Base-by-base conservation (phyloP, 2,329 filamentous ascomycete genomes). In the Rhynchosporium graminicola region DNA sequence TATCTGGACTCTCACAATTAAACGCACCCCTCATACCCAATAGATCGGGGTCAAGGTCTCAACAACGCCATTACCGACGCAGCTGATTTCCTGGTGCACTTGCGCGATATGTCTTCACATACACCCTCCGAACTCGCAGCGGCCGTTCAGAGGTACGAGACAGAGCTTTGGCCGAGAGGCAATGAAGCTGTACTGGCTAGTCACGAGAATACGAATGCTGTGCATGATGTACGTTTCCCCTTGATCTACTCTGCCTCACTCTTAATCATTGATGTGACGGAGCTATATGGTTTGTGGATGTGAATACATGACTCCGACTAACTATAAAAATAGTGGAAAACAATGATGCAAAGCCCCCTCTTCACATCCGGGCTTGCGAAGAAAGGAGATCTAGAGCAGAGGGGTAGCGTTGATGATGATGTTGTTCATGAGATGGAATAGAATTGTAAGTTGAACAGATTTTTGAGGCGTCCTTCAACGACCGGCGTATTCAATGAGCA, bases 61-160 rank as follows among this genome's bases (percentile, higher is more conserved):
- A 78, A 81, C 47, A 75, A 79, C 55, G 79, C 78, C 3, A 77
- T 82, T 58, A 67, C 72, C 1, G 80, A 81, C 65, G 77, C 65
- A 9, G 66, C 67, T 10, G 58, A 68, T 31, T 63, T 70, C n/a
- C 55, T 67, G 12, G 59, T 46, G 3, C 64, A 68, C 3, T 55
- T 72, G 12, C 59, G 66, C 8, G 64, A 61, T 6, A 72, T 71
- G 68, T 65, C 67, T 48, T 50, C 64, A 6, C 67, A 68, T 9
- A 68, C 66, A 2, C 57, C 52, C 1, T 42, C 42, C 8, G 64
- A 67, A 72, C 75, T 67, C 68, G 74, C 7, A 63, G 79, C 28
- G 47, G 63, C 72, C 2, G 74, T 82, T 33, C 68, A 67, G 4
- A 68, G 63, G 2, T 82, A 80, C 64, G 78, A 82, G 63, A 70